Conservation (phyloP, 441 rosid genomes). For the Cnidoscolus chayamansa region DNA sequence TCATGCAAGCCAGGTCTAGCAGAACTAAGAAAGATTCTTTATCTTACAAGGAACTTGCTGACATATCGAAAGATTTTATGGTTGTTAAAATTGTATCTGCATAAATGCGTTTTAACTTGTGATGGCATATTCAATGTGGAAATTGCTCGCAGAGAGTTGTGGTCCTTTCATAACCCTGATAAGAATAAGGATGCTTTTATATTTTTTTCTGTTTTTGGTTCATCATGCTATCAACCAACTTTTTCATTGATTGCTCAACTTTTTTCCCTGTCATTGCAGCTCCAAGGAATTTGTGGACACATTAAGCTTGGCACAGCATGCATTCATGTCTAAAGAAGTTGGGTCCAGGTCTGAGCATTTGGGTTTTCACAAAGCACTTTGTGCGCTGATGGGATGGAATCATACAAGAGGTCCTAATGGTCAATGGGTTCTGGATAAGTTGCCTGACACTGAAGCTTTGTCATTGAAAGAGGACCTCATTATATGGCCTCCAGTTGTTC, state of each 20-base stretch:
- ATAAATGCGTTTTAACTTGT: not conserved
- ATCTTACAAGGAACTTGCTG: not conserved
- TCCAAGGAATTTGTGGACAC: constrained; percentile 51
- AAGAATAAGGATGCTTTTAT: constrained; percentile 3
- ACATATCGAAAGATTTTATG: not conserved
- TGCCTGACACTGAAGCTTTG: constrained; percentile 44
- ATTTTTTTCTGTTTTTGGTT: not conserved
- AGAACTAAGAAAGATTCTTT: not conserved
- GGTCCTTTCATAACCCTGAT: not conserved
- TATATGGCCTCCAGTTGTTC: constrained; percentile 59
- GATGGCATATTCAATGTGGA: not conserved
- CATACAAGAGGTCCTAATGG: constrained; percentile 27
- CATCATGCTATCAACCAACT: constrained; percentile 5
- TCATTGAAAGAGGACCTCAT: constrained; percentile 55
- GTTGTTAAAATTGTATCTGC: too few relatives aligned
- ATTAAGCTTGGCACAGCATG: constrained; percentile 47
- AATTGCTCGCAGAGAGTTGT: not conserved
- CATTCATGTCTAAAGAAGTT: constrained; percentile 39
- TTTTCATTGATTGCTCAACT: constrained; percentile 10
- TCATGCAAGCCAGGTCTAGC: not conserved
- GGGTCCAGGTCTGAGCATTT: constrained; percentile 50
- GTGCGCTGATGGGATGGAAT: constrained; percentile 62
- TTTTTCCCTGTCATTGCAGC: constrained; percentile 27
- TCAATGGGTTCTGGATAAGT: constrained; percentile 35
- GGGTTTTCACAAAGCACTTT: constrained; percentile 58